Conservation (phyloP, 768 basidiomycete species). For the Hortiboletus campestris region DNA sequence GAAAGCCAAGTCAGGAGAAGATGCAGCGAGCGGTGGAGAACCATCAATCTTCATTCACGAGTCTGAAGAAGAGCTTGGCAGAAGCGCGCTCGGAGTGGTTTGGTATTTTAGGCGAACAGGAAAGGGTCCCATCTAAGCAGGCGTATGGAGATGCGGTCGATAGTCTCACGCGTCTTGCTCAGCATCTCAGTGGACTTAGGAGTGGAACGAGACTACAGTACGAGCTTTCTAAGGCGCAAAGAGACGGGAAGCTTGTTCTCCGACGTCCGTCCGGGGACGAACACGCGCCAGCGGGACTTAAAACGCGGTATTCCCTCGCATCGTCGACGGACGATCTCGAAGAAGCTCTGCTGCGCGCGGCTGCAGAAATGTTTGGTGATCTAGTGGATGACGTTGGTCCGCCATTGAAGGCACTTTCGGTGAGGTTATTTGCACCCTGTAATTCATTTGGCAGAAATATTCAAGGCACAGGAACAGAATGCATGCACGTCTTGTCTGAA, state of each 20-base stretch:
- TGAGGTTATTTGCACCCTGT: constrained; percentile 35
- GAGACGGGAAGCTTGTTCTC: constrained; percentile 43
- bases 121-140: constrained; percentile 35
- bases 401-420: constrained; percentile 71
- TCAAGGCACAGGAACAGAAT: constrained; percentile 38
- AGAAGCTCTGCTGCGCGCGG: constrained; percentile 40
- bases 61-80: constrained; percentile 77
- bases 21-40: constrained; percentile 78
- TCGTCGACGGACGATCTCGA: constrained; percentile 45
- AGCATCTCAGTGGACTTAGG: constrained; percentile 88
- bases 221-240: constrained; percentile 66
- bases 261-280: constrained; percentile 14
- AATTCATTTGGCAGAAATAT: constrained; percentile 1
- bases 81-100: constrained; percentile 90
- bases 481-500: constrained; percentile 60
- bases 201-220: constrained; percentile 83
- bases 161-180: constrained; percentile 85
- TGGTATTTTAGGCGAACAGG: constrained; percentile 24
- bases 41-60: constrained; percentile 89
- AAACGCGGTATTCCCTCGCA: constrained; percentile 30
- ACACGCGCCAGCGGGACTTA: constrained; percentile 10
- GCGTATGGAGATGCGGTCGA: constrained; percentile 87
- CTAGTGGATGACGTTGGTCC: constrained; percentile 78
- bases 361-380: constrained; percentile 74
- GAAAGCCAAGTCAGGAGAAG: constrained; percentile 54